A percentile compares a stretch with the other conserved stretches of the same genome.
phyloP scores from a whole-genome alignment of 1,284 basidiomycete genomes.

The Caloboletus firmus region DNA sequence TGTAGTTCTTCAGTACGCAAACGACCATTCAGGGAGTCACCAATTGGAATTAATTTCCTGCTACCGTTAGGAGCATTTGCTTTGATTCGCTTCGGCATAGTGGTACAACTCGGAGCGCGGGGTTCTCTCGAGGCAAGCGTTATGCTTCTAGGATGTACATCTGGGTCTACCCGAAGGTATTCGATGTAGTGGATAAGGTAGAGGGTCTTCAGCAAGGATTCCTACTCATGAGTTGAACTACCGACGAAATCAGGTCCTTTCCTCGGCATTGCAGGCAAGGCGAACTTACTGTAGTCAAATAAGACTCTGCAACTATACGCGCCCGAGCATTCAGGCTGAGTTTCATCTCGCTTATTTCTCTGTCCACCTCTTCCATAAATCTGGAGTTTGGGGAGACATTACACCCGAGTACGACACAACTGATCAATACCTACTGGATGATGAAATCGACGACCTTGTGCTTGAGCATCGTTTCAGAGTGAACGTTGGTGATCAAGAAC shows the following conservation, averaged over 20 bases:
- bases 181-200: conserved; percentile 15
- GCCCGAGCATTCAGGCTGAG: conserved; percentile 93
- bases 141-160: conserved; percentile 20
- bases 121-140: conserved; percentile 2
- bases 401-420: background rate
- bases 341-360: conserved; percentile 90
- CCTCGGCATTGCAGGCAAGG: background rate
- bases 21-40: conserved; percentile 2
- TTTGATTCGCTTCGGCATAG: conserved; percentile 7
- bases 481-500: conserved; percentile 97
- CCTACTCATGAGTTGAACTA: conserved; percentile 26
- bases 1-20: conserved; percentile 15
- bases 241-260: conserved; percentile 5
- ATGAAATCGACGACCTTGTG: conserved; percentile 99
- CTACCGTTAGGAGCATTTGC: background rate
- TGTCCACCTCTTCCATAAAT: conserved; percentile 98
- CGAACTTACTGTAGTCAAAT: conserved; percentile 67
- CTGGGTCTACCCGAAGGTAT: conserved; percentile 20
- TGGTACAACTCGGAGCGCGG: conserved; percentile 15
- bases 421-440: conserved; percentile 70
- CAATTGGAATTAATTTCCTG: conserved; percentile 4
- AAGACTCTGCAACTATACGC: conserved; percentile 94
- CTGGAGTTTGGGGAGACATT: conserved; percentile 37
- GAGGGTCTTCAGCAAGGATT: background rate
- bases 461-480: conserved; percentile 97